Base-by-base conservation (phyloP, 805 yeast genomes). In the Metschnikowia proteae region DNA sequence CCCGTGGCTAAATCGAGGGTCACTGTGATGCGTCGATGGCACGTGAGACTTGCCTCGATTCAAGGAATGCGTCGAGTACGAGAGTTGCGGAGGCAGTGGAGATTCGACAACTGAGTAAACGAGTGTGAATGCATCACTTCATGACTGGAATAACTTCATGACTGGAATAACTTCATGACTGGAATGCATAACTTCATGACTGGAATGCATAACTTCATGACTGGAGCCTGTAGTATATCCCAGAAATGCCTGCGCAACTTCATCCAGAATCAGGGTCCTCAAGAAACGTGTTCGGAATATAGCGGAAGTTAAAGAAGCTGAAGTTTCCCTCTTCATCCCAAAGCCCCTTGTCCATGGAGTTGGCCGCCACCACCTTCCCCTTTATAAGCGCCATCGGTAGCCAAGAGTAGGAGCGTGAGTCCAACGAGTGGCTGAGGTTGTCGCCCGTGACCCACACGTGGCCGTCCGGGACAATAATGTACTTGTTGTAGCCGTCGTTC, bases 401-500 rank as follows among this genome's bases (percentile, higher is more conserved):
- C n/a, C 84, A 88, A 34, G 91, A 87, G 62, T 94, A 94, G 0
- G 88, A 81, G 56, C 99, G 73, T 4, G 97, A 88, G 60, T 94
- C 99, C 42, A 91, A 70, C 22, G 96, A 88, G 56, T 84, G 89
- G 27, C 88, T 78, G 49, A 92, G 67, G 61, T 94, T 94, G 61
- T 94, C 99, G 1, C 99, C 99, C 0, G 97, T 89, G 3, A 91
- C 84, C 98, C 98, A 94, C 42, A 88, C 87, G 66, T 94, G 99
- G 2, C 99, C 99, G 56, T 83, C 81, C 1, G 99, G 99, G 0
- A 94, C 91, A 48, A 71, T 74, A 6, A 92, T 82, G 64, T 74
- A 88, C 48, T 80, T 78, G 60, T 79, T 74, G 54, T 62, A 73
- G 6, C 75, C 77, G 52, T 74, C 77, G 47, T 72, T 63, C 28